Evolutionary conservation across 306 rosid genomes (phyloP), one percentile per base, ranked within the genome.

Genomic region (Adenanthera pavonina): DNA sequence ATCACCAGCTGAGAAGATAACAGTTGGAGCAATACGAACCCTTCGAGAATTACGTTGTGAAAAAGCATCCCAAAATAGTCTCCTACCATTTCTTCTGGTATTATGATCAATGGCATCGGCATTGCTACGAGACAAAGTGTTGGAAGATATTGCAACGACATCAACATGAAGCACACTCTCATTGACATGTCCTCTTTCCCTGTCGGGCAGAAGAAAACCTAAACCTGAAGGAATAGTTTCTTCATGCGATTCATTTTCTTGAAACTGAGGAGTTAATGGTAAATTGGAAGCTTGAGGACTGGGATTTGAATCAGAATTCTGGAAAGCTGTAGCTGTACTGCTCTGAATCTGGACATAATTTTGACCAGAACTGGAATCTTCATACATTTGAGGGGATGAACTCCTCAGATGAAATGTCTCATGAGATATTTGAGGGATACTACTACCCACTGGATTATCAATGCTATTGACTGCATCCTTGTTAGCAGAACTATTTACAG

Each of bases 1-100:
- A 30, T 60, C 66, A 60, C 90, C 89, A 17, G 88, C 68, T 60
- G 97, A 88, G 79, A 91, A 87, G 84, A 90, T 80, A 57, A 92
- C 74, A 51, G 95, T 86, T 36, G 94, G 91, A 82, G 98, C 90
- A 81, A 91, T 92, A 74, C 89, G 84, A 52, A 84, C 86, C 85
- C 97, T 89, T 86, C 98, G 86, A 77, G 94, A 90, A 83, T 90
- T 87, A 59, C 97, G 92, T 62, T 88, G 87, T 78, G 97, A 92
- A 79, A 92, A 91, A 43, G 97, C 95, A 85, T 92, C 97, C 95
- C 95, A 91, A 78, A 94, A 91, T 38, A 89, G 84, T 80, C 98
- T 87, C 83, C 98, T 88, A 77, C 95, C 88, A 74, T 64, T 88
- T 78, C 98, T 90, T 88, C 98, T 90, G 75, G 92, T 81, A 77